phyloP scores from a whole-genome alignment of 352 stramenopile species.

The Globisporangium abappressorium region DNA sequence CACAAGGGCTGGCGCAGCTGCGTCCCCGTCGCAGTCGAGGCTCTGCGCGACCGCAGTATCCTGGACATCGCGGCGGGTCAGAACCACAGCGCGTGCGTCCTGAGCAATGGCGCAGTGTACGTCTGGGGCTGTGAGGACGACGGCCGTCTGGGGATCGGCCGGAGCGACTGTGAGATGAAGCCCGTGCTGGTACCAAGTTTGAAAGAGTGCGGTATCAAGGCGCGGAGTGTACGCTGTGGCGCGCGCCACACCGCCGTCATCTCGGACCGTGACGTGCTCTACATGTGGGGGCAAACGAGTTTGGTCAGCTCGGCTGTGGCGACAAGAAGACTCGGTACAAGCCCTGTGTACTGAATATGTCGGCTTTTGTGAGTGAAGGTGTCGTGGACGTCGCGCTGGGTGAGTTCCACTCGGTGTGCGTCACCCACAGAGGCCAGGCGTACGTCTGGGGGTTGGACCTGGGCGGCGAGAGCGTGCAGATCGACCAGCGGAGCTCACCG shows the following conservation, averaged over 20 bases:
- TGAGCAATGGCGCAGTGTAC: slow-evolving; percentile 74
- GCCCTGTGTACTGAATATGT: slow-evolving; percentile 43
- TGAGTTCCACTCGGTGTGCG: slow-evolving; percentile 70
- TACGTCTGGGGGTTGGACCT: slow-evolving; percentile 70
- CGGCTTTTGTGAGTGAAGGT: slow-evolving; percentile 39
- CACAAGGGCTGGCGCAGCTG: slow-evolving; percentile 68
- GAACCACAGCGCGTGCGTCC: slow-evolving; percentile 69
- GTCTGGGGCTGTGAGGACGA: slow-evolving; percentile 75
- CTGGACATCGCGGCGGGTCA: slow-evolving; percentile 67
- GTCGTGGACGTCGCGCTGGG: slow-evolving; percentile 58
- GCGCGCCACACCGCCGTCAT: slow-evolving; percentile 65
- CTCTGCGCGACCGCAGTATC: slow-evolving; percentile 52
- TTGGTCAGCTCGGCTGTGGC: slow-evolving; percentile 67
- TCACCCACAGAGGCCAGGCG: slow-evolving; percentile 39
- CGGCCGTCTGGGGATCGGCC: slow-evolving; percentile 52
- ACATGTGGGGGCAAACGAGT: slow-evolving; percentile 79
- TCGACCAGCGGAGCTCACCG: slow-evolving; percentile 34
- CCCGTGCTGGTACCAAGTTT: slow-evolving; percentile 40
- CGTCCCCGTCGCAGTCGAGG: slow-evolving; percentile 45
- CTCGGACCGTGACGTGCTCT: slow-evolving; percentile 64
- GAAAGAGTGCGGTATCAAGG: slow-evolving; percentile 35
- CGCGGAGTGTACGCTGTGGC: slow-evolving; percentile 56
- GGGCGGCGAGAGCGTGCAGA: slow-evolving; percentile 33
- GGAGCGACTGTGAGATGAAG: slow-evolving; percentile 29
- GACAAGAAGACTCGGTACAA: slow-evolving; percentile 41